A percentile compares a stretch with the other conserved stretches of the same genome.
Evolutionary conservation across 139 green algal genomes (phyloP).

Genomic region (Asterochloris erici): DNA sequence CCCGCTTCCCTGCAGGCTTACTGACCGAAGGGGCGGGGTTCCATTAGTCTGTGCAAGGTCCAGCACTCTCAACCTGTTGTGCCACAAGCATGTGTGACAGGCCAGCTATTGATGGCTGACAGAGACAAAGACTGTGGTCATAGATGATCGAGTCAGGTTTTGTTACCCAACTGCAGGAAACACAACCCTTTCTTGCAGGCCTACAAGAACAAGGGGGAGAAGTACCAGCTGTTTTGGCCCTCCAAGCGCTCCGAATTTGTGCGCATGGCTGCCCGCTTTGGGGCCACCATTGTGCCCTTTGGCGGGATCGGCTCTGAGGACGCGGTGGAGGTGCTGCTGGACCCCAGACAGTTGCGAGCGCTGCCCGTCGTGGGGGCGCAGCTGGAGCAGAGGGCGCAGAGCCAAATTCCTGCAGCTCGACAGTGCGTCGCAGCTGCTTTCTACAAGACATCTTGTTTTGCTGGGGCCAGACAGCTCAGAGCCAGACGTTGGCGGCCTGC

Average conservation of each 20-base stretch:
- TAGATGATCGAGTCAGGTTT: too few species aligned
- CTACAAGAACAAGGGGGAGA: conserved; percentile 70
- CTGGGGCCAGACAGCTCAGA: not conserved
- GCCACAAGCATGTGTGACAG: too few species aligned
- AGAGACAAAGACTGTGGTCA: too few species aligned
- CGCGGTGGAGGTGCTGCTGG: conserved; percentile 51
- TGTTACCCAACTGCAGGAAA: too few species aligned
- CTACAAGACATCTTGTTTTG: not conserved
- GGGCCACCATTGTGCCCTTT: conserved; percentile 94
- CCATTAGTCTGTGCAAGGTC: too few species aligned
- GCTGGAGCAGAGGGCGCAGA: conserved; percentile 30
- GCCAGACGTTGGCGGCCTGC: too few species aligned
- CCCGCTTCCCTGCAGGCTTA: too few species aligned
- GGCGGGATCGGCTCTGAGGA: conserved; percentile 81
- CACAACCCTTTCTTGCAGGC: conserved; percentile 34
- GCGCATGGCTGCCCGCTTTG: conserved; percentile 79
- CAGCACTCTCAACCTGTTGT: too few species aligned
- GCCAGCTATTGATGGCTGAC: too few species aligned
- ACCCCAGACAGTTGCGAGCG: conserved; percentile 51
- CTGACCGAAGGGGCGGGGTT: too few species aligned
- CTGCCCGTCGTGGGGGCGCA: conserved; percentile 57
- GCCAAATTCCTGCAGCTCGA: conserved; percentile 19
- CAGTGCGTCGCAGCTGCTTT: conserved; percentile 16
- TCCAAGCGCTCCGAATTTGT: conserved; percentile 82
- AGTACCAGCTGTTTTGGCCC: conserved; percentile 94